Conservation (phyloP, 495 filamentous ascomycete species). For the Daldinia loculata region DNA sequence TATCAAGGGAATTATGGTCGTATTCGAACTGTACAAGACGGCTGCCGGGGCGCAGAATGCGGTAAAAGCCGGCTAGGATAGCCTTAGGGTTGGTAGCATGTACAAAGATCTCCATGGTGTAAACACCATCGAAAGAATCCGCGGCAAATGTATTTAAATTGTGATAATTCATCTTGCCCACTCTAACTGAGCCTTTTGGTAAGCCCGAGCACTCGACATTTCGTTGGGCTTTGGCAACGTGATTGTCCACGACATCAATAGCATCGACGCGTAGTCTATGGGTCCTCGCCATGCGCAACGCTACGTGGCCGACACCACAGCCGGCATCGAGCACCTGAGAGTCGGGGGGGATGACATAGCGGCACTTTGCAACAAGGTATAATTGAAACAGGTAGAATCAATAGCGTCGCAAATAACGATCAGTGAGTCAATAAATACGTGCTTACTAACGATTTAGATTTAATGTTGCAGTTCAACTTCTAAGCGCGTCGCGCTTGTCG, state of each 20-base stretch:
- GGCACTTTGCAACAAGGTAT: background rate
- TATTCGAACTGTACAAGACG: constrained; percentile 61
- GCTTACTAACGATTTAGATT: background rate
- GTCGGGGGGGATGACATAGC: constrained; percentile 29
- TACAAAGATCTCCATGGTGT: constrained; percentile 68
- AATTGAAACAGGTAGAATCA: background rate
- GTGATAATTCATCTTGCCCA: constrained; percentile 62
- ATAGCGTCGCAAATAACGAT: background rate
- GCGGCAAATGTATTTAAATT: constrained; percentile 53
- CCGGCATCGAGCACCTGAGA: constrained; percentile 61
- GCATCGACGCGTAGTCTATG: constrained; percentile 53
- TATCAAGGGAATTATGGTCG: constrained; percentile 51
- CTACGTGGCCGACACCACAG: constrained; percentile 61
- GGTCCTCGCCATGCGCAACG: constrained; percentile 54
- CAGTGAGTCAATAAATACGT: background rate
- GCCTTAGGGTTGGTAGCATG: constrained; percentile 62
- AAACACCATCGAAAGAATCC: constrained; percentile 61
- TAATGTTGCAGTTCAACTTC: background rate
- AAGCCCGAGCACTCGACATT: constrained; percentile 54
- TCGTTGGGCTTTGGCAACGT: constrained; percentile 54
- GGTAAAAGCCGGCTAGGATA: constrained; percentile 58
- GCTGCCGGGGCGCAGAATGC: constrained; percentile 60
- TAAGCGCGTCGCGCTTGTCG: background rate
- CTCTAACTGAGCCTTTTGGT: constrained; percentile 47
- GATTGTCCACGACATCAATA: constrained; percentile 63